Evolutionary conservation across 305 asterid genomes (phyloP), one percentile per base, ranked within the genome.

Genomic region (Andrographis paniculata): DNA sequence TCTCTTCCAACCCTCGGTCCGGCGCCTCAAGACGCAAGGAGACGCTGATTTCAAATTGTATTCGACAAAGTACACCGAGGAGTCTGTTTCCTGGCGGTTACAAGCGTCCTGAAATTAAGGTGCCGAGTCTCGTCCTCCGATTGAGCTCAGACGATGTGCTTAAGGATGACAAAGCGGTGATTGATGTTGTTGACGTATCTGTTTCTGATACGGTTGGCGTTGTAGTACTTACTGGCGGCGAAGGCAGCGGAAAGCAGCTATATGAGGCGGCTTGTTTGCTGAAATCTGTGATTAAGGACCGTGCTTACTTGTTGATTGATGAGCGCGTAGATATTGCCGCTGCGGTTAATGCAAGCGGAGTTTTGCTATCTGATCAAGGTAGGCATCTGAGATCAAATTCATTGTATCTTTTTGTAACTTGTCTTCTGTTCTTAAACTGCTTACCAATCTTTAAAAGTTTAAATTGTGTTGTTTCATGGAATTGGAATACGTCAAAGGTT

Each of bases 291-390:
- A 76, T 81, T 56, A 68, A 72, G 57, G 91, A 80, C 46, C 76
- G 96, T 10, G 95, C 96, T 35, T 87, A 81, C 61, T 70, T 92
- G 75, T 59, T 87, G 71, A 78, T 92, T 15, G 87, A 76, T 41
- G 99, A 80, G 64, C 82, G 99, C 36, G 95, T 87, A 0, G 96
- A 87, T 63, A 76, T 87, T 61, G 93, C 96, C 16, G 72, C 96
- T 5, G 95, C 96, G 4, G 84, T 87, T 51, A 66, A 65, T 65
- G 99, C 99, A 22, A 81, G 73, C 57, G 96, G 99, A 31, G 96
- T 87, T 52, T 46, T 92, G 67, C 87, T 92, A 49, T 87, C 96
- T 8, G 96, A 91, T 84, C 87, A 87, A 77, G 96, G 99, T 82
- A 20, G 14, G 46, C 41, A 10, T n/a, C n/a, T n/a, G n/a, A n/a